These are phyloP conservation scores for Jimgerdemannia flammicorona DNA, from an alignment of 192 early-diverging fungal species.

Conservation along the genomic window DNA sequence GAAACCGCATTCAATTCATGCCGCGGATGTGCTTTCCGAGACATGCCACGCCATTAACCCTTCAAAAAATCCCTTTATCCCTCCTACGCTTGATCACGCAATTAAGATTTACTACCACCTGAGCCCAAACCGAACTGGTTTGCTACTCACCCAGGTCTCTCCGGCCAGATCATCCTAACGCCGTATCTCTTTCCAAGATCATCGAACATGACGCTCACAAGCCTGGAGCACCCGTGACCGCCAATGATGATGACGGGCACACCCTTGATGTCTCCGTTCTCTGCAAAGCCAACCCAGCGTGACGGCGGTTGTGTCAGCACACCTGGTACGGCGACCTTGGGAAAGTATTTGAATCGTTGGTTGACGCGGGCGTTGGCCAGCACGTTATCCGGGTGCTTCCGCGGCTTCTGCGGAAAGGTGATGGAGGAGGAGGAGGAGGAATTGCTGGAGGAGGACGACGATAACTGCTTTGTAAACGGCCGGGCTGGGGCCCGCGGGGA, in stretches of 20 bases:
- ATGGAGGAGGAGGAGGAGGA: too few species aligned
- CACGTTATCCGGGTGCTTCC: background rate
- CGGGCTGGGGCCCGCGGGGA: too few species aligned
- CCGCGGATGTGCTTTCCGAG: too few species aligned
- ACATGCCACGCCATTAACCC: too few species aligned
- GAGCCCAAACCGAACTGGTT: too few species aligned
- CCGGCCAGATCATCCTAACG: conserved; percentile 34
- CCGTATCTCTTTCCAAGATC: conserved; percentile 26
- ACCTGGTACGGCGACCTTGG: background rate
- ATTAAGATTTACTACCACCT: too few species aligned
- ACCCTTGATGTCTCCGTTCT: conserved; percentile 25
- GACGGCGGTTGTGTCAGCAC: background rate
- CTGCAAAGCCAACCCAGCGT: conserved; percentile 26
- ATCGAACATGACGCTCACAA: conserved; percentile 38
- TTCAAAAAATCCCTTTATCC: background rate
- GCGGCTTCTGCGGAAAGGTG: too few species aligned
- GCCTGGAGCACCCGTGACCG: conserved; percentile 29
- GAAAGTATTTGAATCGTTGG: background rate
- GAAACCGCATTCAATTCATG: too few species aligned
- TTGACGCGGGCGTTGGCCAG: background rate
- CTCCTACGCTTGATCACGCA: background rate
- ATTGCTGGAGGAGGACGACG: too few species aligned
- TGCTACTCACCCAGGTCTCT: conserved; percentile 29
- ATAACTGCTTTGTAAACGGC: too few species aligned
- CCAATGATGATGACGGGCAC: conserved; percentile 31